Percentiles rank a stretch among this genome's conserved stretches.
phyloP scores from a whole-genome alignment of 176 grass and related monocot species.

The Bolboschoenus planiculmis region DNA sequence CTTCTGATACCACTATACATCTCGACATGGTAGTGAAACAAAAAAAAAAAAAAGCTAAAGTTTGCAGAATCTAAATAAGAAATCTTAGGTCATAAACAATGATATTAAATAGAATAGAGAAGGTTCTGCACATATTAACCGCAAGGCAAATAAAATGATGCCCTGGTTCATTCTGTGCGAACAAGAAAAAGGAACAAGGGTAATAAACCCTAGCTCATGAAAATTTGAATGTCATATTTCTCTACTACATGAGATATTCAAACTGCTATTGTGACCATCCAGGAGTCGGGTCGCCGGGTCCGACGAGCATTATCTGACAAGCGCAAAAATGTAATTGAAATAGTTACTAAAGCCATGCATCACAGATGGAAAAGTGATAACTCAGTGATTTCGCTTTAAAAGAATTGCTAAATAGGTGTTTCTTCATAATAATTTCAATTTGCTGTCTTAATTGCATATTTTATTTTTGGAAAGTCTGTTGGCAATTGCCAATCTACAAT shows the following conservation, averaged over 20 bases:
- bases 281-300: slow-evolving; percentile 12
- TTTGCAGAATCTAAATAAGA: slow-evolving; percentile 2
- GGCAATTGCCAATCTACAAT: background rate
- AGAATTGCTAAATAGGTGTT: too few species aligned
- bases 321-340: background rate
- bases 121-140: background rate
- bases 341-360: background rate
- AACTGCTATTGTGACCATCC: slow-evolving; percentile 8
- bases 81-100: background rate
- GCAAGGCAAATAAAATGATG: slow-evolving; percentile 17
- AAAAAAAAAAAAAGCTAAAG: background rate
- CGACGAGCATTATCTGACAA: slow-evolving; percentile 25
- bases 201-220: background rate
- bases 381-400: too few species aligned
- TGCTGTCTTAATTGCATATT: background rate
- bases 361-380: background rate
- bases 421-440: too few species aligned
- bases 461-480: background rate
- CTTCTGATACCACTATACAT: background rate
- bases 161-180: background rate
- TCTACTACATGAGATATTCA: background rate
- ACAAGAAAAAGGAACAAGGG: background rate
- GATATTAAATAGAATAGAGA: background rate
- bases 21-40: background rate
- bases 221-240: background rate